Conservation (phyloP, 106 monocot genomes). For the Amphibolis antarctica region DNA sequence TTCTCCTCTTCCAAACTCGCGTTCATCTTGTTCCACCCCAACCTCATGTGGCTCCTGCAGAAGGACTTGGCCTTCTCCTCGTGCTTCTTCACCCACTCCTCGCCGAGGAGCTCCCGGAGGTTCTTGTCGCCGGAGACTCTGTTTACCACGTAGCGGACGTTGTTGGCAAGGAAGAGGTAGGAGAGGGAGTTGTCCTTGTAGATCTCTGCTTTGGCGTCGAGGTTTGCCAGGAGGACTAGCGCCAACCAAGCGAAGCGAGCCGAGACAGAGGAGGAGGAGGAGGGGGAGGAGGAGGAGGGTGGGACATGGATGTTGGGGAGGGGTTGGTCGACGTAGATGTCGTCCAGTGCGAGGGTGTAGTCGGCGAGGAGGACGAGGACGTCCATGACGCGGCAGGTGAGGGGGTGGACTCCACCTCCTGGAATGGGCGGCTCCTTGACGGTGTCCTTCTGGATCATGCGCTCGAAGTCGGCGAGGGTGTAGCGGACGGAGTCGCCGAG, state of each 20-base stretch:
- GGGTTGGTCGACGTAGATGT: constrained; percentile 25
- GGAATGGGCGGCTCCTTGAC: constrained; percentile 21
- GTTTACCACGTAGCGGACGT: constrained; percentile 29
- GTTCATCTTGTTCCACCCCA: too few species aligned
- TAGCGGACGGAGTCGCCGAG: constrained; percentile 31
- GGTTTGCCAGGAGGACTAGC: constrained; percentile 38
- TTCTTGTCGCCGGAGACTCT: too few species aligned
- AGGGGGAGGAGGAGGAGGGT: too few species aligned
- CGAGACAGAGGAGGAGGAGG: constrained; percentile 5
- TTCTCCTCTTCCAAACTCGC: too few species aligned
- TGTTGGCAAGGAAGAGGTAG: constrained; percentile 50
- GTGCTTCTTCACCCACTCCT: too few species aligned
- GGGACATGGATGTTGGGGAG: not conserved
- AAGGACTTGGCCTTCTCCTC: too few species aligned
- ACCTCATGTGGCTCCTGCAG: too few species aligned
- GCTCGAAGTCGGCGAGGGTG: constrained; percentile 35
- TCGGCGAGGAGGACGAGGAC: constrained; percentile 41
- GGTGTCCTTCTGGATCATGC: constrained; percentile 30
- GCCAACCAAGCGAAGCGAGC: constrained; percentile 28
- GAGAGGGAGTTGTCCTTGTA: constrained; percentile 24
- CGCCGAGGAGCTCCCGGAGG: too few species aligned
- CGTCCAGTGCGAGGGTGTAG: constrained; percentile 21
- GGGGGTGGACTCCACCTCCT: constrained; percentile 32
- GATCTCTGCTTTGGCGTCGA: constrained; percentile 27
- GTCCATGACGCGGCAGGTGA: constrained; percentile 40